These are phyloP conservation scores for Apiotrichum brassicae DNA, from an alignment of 1,284 basidiomycete species.

Conservation along the genomic window DNA sequence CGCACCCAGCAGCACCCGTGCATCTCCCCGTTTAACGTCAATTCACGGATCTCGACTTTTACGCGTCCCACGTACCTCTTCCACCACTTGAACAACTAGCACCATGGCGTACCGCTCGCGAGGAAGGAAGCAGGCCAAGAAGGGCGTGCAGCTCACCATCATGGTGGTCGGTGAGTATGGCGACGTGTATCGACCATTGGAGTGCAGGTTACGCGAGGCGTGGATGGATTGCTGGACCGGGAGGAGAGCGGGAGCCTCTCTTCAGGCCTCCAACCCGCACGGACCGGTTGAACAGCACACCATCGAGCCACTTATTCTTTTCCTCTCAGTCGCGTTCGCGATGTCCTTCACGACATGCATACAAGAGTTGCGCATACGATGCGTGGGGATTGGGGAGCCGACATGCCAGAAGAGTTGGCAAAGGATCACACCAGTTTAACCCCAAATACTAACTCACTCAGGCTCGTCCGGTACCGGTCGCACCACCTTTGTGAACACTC, in stretches of 20 bases:
- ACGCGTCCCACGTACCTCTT: conserved; percentile 3
- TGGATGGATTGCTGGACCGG: neutral
- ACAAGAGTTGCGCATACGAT: neutral
- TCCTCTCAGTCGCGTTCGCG: too few species aligned
- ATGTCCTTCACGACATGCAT: neutral
- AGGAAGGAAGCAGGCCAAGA: conserved; percentile 86
- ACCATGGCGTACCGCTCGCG: conserved; percentile 59
- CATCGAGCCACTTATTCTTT: conserved; percentile 1
- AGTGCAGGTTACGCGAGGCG: neutral
- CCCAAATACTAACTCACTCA: conserved; percentile 14
- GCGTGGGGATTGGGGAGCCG: too few species aligned
- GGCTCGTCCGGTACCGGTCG: conserved; percentile 94
- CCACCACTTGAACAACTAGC: neutral
- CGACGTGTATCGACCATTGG: too few species aligned
- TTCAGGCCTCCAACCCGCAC: conserved; percentile 1
- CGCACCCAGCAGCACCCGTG: neutral
- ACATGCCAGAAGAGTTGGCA: too few species aligned
- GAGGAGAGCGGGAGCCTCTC: neutral
- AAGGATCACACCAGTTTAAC: too few species aligned
- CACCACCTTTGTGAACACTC: conserved; percentile 96
- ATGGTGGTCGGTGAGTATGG: conserved; percentile 76
- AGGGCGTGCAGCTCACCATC: conserved; percentile 91
- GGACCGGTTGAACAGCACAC: conserved; percentile 1
- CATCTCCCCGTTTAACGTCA: neutral
- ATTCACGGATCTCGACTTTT: neutral